Evolutionary conservation across 2,329 filamentous ascomycete genomes (phyloP).

Genomic region (Drechslerella stenobrocha): DNA sequence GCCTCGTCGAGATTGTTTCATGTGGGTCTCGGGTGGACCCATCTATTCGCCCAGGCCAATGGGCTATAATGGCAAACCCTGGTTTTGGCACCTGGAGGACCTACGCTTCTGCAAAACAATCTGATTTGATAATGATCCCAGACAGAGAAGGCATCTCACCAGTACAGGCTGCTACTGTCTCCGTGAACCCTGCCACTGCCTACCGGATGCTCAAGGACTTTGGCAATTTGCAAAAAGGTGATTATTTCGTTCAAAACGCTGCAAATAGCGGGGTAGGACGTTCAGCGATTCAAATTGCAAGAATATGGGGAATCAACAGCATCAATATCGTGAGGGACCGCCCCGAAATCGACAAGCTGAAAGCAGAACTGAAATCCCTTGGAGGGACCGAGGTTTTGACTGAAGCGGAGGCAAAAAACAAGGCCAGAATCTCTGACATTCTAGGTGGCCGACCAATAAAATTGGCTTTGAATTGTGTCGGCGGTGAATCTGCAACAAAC

Average conservation of each 20-base stretch:
- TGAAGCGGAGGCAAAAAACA: conserved; percentile 59
- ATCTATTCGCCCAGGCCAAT: conserved; percentile 72
- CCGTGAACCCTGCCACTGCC: conserved; percentile 90
- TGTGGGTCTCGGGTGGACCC: conserved; percentile 58
- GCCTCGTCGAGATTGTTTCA: conserved; percentile 83
- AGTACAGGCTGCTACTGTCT: conserved; percentile 81
- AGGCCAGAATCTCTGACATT: conserved; percentile 65
- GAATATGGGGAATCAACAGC: conserved; percentile 82
- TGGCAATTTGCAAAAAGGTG: conserved; percentile 66
- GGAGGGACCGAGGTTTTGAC: conserved; percentile 63
- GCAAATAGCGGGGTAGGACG: conserved; percentile 92
- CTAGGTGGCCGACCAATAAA: conserved; percentile 69
- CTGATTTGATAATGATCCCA: conserved; percentile 69
- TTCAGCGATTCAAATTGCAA: conserved; percentile 84
- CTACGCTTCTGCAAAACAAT: conserved; percentile 70
- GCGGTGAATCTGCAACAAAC: conserved; percentile 77
- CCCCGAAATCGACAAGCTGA: conserved; percentile 68
- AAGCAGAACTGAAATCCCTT: conserved; percentile 64
- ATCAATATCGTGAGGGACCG: conserved; percentile 85
- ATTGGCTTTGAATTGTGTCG: conserved; percentile 89
- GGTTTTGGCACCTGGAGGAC: conserved; percentile 95
- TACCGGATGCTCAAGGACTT: conserved; percentile 92
- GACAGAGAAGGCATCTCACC: conserved; percentile 71
- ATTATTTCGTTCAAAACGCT: conserved; percentile 97
- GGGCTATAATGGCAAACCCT: conserved; percentile 84